Evolutionary conservation across 164 flowering plant species (phyloP).

Genomic region (Chimonanthus praecox): DNA sequence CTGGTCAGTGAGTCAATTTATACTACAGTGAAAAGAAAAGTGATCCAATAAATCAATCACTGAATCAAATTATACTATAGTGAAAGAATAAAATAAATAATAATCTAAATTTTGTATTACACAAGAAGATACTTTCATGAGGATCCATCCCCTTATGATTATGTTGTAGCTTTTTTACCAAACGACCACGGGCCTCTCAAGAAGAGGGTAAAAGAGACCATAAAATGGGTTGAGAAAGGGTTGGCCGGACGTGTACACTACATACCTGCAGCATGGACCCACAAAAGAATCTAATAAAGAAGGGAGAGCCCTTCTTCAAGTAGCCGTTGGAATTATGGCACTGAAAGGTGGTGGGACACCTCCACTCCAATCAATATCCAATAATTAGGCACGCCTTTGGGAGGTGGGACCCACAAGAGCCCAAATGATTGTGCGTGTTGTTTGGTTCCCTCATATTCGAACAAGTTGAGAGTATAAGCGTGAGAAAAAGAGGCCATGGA

Average conservation of each 20-base stretch:
- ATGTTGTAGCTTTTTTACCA: no score
- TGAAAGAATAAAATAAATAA: no score
- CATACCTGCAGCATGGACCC: not conserved
- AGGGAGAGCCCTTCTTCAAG: not conserved
- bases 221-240: not conserved
- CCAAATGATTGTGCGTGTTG: conserved; percentile 4
- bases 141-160: no score
- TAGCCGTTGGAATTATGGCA: not conserved
- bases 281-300: conserved; percentile 3
- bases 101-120: no score
- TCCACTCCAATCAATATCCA: conserved; percentile 1
- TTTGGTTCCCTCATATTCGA: conserved; percentile 2
- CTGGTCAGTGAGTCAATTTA: no score
- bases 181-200: no score
- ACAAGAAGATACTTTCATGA: no score
- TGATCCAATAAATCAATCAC: no score
- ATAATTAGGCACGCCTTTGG: not conserved
- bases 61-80: no score
- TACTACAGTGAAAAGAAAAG: no score
- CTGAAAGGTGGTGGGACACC: not conserved
- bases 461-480: not conserved
- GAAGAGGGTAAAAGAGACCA: no score
- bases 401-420: not conserved
- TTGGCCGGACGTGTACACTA: not conserved
- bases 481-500: not conserved